phyloP scores from a whole-genome alignment of 352 stramenopile species.

The Phytopythium ostracodes region DNA sequence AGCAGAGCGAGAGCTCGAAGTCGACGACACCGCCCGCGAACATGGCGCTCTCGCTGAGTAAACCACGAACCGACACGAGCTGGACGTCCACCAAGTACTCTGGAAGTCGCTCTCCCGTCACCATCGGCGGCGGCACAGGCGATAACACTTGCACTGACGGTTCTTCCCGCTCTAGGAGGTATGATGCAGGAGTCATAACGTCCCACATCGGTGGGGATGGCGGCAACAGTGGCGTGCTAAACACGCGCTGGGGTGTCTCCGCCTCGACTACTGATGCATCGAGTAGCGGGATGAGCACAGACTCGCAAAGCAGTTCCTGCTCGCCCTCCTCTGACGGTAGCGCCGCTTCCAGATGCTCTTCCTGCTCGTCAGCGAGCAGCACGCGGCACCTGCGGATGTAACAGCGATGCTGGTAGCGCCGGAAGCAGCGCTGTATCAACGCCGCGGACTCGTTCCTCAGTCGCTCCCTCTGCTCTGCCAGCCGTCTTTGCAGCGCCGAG shows the following conservation, averaged over 20 bases:
- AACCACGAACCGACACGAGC: background rate
- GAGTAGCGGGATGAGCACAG: conserved; percentile 14
- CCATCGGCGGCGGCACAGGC: background rate
- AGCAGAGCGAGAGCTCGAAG: background rate
- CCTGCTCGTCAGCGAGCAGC: background rate
- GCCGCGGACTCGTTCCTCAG: conserved; percentile 2
- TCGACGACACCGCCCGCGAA: background rate
- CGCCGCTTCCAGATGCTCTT: background rate
- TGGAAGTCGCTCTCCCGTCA: background rate
- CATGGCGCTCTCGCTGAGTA: conserved; percentile 2
- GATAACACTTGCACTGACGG: background rate
- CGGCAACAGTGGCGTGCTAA: too few species aligned
- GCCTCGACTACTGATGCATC: background rate
- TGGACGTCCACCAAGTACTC: background rate
- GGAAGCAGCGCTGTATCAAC: background rate
- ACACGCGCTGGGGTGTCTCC: background rate
- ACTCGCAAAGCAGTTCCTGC: conserved; percentile 21
- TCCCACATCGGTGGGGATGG: background rate
- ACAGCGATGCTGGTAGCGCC: conserved; percentile 4
- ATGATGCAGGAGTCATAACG: background rate
- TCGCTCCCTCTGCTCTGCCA: conserved; percentile 3
- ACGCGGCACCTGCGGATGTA: background rate
- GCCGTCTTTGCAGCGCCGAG: background rate
- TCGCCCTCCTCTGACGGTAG: conserved; percentile 2
- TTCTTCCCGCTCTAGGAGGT: background rate